Conservation (phyloP, 1,139 yeast species). For the Geotrichum candidum region DNA sequence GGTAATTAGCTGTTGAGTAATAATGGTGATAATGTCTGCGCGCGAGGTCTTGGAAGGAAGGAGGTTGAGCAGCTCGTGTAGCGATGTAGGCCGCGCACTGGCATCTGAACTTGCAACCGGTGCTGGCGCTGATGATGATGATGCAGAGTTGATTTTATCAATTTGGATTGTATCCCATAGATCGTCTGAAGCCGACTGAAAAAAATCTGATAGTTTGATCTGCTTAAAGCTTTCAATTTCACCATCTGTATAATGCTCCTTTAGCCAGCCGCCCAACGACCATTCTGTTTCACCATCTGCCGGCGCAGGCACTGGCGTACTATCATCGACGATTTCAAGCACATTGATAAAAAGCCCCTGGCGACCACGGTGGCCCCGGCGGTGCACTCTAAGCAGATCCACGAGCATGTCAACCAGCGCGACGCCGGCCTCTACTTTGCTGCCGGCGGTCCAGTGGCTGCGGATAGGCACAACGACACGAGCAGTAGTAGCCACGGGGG, state of each 20-base stretch:
- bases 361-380: conserved; percentile 51
- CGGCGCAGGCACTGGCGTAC: conserved; percentile 9
- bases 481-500: conserved; percentile 5
- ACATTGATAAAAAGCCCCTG: conserved; percentile 63
- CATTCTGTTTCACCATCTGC: neutral
- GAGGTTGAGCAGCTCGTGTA: conserved; percentile 2
- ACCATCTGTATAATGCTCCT: neutral
- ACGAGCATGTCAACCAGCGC: conserved; percentile 58
- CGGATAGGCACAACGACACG: conserved; percentile 16
- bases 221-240: conserved; percentile 7
- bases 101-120: neutral
- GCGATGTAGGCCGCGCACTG: neutral
- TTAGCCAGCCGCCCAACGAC: conserved; percentile 2
- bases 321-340: conserved; percentile 42
- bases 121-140: neutral
- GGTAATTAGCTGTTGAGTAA: conserved; percentile 45
- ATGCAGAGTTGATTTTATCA: neutral
- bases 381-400: conserved; percentile 57
- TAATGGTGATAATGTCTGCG: conserved; percentile 51
- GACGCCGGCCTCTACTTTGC: conserved; percentile 2
- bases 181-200: neutral
- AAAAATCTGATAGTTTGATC: conserved; percentile 1
- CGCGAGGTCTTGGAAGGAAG: conserved; percentile 17
- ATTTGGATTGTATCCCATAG: neutral
- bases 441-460: neutral